Percentiles rank a stretch among this genome's conserved stretches.
Conservation (phyloP, 768 basidiomycete species). For the Hericium erinaceus region DNA sequence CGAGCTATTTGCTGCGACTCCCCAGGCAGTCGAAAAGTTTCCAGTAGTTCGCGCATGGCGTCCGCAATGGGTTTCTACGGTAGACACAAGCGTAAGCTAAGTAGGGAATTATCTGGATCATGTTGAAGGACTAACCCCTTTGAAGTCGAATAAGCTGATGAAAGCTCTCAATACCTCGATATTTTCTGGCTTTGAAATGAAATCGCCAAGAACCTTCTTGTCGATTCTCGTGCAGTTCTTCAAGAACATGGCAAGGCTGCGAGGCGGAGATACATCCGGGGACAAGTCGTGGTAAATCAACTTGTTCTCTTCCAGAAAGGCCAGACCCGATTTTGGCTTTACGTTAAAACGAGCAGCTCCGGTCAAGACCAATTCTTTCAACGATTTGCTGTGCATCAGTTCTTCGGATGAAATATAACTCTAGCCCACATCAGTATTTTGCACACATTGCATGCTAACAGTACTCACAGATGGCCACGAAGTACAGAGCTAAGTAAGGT, state of each 20-base stretch:
- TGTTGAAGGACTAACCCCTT: conserved; percentile 46
- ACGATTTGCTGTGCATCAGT: conserved; percentile 63
- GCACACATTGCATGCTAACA: neutral
- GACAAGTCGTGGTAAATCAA: conserved; percentile 68
- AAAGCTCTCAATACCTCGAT: conserved; percentile 79
- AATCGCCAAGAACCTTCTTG: conserved; percentile 91
- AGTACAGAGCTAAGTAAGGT: conserved; percentile 24
- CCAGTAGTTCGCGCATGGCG: conserved; percentile 90
- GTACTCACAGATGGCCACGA: conserved; percentile 56
- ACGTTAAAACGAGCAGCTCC: conserved; percentile 84
- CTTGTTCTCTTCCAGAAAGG: conserved; percentile 89
- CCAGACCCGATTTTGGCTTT: conserved; percentile 85
- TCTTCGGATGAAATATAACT: conserved; percentile 45
- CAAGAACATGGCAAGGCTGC: conserved; percentile 77
- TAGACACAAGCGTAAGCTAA: neutral
- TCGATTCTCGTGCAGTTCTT: conserved; percentile 80
- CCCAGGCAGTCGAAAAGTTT: conserved; percentile 89
- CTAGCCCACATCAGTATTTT: conserved; percentile 24
- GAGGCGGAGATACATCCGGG: conserved; percentile 42
- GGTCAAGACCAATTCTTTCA: conserved; percentile 76
- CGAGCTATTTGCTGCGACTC: conserved; percentile 90
- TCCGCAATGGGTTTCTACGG: conserved; percentile 87
- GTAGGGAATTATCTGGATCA: neutral
- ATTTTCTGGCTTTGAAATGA: conserved; percentile 83
- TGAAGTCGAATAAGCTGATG: conserved; percentile 83